These are phyloP conservation scores for Chaetomiaceae sp. DNA, from an alignment of 2,329 filamentous ascomycete genomes.

Conservation along the genomic window DNA sequence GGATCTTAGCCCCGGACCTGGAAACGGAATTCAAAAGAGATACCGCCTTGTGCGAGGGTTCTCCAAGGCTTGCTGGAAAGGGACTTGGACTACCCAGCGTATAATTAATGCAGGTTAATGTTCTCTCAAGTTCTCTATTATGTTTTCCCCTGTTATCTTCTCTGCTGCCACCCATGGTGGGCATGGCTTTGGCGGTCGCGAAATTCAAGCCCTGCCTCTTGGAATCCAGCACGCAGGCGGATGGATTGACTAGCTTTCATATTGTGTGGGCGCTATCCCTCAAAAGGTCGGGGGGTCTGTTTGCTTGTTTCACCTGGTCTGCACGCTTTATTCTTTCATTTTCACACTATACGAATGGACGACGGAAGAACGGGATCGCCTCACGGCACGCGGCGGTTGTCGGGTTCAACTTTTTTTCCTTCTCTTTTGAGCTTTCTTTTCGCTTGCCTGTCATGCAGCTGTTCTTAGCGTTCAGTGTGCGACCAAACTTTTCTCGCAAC, in stretches of 20 bases:
- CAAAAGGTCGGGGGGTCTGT: background rate
- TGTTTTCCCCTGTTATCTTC: too few relatives aligned
- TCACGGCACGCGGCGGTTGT: conserved; percentile 9
- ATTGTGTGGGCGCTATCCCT: background rate
- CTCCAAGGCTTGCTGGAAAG: background rate
- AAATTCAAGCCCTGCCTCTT: too few relatives aligned
- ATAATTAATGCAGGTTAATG: background rate
- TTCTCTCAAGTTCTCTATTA: too few relatives aligned
- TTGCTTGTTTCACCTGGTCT: background rate
- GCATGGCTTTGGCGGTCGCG: too few relatives aligned
- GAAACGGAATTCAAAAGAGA: background rate
- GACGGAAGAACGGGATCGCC: conserved; percentile 15
- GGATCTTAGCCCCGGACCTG: background rate
- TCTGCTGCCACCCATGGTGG: too few relatives aligned
- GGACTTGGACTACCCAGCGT: background rate
- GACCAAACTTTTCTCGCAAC: background rate
- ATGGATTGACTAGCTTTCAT: too few relatives aligned
- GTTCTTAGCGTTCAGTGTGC: background rate
- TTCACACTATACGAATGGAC: background rate
- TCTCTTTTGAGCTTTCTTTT: background rate
- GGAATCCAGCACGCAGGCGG: too few relatives aligned
- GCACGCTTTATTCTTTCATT: conserved; percentile 2
- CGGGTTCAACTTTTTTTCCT: background rate
- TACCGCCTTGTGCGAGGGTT: background rate
- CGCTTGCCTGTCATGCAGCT: background rate